Evolutionary conservation across 495 filamentous ascomycete species (phyloP).

Genomic region (Aspergillus cristatus): DNA sequence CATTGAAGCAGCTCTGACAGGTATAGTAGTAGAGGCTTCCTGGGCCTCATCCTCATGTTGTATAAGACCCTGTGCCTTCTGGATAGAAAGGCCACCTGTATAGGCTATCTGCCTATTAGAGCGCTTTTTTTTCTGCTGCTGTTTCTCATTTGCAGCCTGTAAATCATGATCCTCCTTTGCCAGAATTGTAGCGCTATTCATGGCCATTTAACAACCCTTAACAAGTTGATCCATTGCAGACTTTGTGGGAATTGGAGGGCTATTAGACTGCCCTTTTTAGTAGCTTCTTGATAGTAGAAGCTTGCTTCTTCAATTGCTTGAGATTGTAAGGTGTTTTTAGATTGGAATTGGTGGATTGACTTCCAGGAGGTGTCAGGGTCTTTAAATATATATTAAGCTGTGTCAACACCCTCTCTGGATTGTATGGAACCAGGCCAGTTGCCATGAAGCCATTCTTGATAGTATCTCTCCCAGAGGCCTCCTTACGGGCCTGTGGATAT

Average conservation of each 20-base stretch:
- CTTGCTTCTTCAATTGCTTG: constrained; percentile 1
- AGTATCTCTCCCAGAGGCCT: background rate
- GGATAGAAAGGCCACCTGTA: too few species aligned
- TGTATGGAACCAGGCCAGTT: constrained; percentile 4
- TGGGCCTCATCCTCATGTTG: background rate
- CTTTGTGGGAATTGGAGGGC: constrained; percentile 2
- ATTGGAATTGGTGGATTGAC: background rate
- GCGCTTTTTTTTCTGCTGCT: constrained; percentile 1
- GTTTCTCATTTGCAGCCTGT: constrained; percentile 5
- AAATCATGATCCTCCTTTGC: constrained; percentile 1
- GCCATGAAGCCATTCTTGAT: constrained; percentile 3
- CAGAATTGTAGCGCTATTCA: constrained; percentile 1
- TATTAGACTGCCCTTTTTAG: background rate
- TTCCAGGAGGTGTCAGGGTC: constrained; percentile 2
- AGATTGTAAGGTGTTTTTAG: constrained; percentile 1
- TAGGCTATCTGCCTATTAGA: constrained; percentile 5
- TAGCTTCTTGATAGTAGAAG: constrained; percentile 1
- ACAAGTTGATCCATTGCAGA: constrained; percentile 2
- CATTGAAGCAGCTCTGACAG: background rate
- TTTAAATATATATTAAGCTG: constrained; percentile 5
- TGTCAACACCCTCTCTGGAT: constrained; percentile 2
- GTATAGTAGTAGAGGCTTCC: background rate
- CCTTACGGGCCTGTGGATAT: background rate
- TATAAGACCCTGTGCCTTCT: background rate
- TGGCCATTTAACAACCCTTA: constrained; percentile 2